Percentiles rank a stretch among this genome's conserved stretches.
Evolutionary conservation across 1,284 basidiomycete species (phyloP).

Genomic region (Ustilago cynodontis): DNA sequence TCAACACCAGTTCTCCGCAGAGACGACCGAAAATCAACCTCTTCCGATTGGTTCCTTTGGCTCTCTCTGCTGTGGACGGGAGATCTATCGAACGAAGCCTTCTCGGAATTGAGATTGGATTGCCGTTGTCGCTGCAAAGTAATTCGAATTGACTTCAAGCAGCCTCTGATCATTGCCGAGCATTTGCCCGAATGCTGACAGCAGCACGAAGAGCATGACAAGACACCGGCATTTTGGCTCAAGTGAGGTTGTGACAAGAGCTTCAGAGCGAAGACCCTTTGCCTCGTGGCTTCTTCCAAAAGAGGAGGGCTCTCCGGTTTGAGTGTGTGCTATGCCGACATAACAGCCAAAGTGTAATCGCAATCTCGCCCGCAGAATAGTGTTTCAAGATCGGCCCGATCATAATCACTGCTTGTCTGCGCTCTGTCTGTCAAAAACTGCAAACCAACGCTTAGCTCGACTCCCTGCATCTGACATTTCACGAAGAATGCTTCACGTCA

Average conservation of each 20-base stretch:
- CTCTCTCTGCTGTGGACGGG: background rate
- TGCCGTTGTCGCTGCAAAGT: background rate
- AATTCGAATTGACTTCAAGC: background rate
- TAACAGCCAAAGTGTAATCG: background rate
- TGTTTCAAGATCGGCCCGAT: background rate
- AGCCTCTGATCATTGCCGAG: background rate
- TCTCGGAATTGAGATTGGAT: too few species aligned
- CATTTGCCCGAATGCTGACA: constrained; percentile 1
- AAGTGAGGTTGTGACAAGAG: too few species aligned
- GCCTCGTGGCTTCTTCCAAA: background rate
- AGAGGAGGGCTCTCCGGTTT: too few species aligned
- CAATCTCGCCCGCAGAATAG: background rate
- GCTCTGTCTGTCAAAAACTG: constrained; percentile 22
- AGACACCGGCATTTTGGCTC: too few species aligned
- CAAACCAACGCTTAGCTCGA: constrained; percentile 3
- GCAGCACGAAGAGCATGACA: background rate
- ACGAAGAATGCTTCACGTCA: constrained; percentile 25
- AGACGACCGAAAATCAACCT: constrained; percentile 12
- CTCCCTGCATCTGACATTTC: constrained; percentile 32
- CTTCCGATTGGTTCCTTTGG: constrained; percentile 24
- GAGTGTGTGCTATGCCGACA: background rate
- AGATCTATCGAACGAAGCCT: too few species aligned
- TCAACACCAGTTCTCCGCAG: constrained; percentile 13
- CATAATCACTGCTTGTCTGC: background rate
- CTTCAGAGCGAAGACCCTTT: background rate